Percentiles rank a stretch among this genome's conserved stretches.
phyloP scores from a whole-genome alignment of 73 alveolate species.

The Tetrahymena elliotti region DNA sequence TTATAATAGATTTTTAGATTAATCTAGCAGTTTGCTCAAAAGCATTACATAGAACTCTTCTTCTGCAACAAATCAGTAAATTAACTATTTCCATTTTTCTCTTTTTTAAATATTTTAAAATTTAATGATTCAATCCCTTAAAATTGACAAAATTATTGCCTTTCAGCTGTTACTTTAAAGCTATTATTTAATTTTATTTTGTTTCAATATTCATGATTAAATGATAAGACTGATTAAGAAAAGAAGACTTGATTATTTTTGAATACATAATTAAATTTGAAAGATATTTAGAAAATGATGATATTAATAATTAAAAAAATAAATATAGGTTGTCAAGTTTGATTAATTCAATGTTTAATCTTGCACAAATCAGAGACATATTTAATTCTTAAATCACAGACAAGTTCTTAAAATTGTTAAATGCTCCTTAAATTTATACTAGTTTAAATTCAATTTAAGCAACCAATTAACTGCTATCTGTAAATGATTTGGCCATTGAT shows the following conservation, averaged over 20 bases:
- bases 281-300: too few species aligned
- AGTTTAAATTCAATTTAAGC: neutral
- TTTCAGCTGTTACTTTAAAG: too few species aligned
- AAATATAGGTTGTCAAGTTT: neutral
- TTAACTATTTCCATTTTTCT: too few species aligned
- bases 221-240: too few species aligned
- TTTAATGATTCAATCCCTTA: too few species aligned
- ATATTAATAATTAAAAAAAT: too few species aligned
- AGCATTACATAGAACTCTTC: neutral
- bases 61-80: neutral
- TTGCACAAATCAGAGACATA: neutral
- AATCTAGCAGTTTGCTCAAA: neutral
- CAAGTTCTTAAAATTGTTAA: neutral
- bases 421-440: neutral
- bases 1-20: neutral
- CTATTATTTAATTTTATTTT: too few species aligned
- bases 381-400: neutral
- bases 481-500: neutral
- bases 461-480: neutral
- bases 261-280: too few species aligned
- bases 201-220: too few species aligned
- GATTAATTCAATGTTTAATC: neutral
- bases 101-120: too few species aligned
- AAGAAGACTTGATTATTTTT: too few species aligned
- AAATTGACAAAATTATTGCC: too few species aligned